These are phyloP conservation scores for Leptographium procerum DNA, from an alignment of 2,329 filamentous ascomycete species.

Conservation along the genomic window DNA sequence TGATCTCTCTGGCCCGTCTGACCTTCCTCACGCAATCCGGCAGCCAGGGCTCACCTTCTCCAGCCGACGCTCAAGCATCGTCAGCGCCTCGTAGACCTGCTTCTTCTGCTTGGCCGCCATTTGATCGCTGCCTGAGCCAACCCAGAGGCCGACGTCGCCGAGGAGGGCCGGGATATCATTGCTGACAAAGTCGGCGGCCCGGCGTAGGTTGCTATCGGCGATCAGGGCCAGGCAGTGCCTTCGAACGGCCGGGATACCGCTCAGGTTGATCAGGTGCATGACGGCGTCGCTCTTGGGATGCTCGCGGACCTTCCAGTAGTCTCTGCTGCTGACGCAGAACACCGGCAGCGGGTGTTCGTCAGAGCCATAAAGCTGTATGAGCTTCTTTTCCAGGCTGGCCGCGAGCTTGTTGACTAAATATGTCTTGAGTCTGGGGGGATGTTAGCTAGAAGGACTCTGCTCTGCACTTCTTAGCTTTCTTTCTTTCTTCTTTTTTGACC, in stretches of 20 bases:
- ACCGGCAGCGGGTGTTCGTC: not conserved
- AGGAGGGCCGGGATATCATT: conserved; percentile 30
- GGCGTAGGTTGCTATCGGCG: conserved; percentile 26
- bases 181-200: conserved; percentile 25
- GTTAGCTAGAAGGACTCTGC: no score
- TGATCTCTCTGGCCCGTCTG: no score
- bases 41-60: no score
- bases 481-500: not conserved
- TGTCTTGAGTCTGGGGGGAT: not conserved
- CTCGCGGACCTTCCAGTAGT: conserved; percentile 6
- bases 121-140: conserved; percentile 30
- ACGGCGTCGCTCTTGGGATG: not conserved
- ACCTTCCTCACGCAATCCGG: no score
- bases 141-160: conserved; percentile 29
- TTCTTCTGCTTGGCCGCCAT: no score
- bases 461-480: no score
- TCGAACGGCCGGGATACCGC: conserved; percentile 29
- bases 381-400: not conserved
- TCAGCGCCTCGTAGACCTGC: no score
- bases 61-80: no score
- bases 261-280: conserved; percentile 20
- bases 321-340: not conserved
- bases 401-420: not conserved
- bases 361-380: not conserved
- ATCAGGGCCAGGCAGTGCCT: conserved; percentile 33